Evolutionary conservation across 2,329 filamentous ascomycete genomes (phyloP).

Genomic region (Stemphylium lycopersici): DNA sequence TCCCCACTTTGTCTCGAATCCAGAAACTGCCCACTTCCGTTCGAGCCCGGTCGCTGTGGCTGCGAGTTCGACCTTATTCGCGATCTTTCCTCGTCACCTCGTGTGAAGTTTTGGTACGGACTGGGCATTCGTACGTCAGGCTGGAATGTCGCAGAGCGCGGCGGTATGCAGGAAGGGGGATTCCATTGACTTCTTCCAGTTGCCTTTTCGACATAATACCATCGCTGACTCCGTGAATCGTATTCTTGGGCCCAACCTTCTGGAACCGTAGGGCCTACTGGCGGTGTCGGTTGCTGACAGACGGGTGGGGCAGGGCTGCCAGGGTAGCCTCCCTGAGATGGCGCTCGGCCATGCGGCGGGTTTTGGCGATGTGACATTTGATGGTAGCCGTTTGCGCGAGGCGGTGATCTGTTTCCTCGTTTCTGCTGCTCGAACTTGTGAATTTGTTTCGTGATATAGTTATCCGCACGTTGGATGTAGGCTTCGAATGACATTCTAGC

Average conservation of each 20-base stretch:
- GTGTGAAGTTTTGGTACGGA: constrained; percentile 1
- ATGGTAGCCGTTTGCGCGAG: constrained; percentile 11
- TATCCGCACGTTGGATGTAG: constrained; percentile 23
- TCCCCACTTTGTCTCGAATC: constrained; percentile 1
- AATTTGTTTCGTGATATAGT: constrained; percentile 25
- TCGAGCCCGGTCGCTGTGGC: constrained; percentile 3
- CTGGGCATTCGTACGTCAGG: constrained; percentile 3
- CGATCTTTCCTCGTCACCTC: not conserved
- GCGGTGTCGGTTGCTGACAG: constrained; percentile 24
- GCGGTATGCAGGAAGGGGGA: constrained; percentile 24
- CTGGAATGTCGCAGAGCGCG: constrained; percentile 5
- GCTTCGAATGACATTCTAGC: constrained; percentile 19
- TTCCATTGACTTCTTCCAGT: constrained; percentile 69
- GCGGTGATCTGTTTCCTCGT: constrained; percentile 10
- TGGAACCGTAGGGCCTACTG: constrained; percentile 43
- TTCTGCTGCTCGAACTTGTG: constrained; percentile 27
- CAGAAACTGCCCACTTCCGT: constrained; percentile 1
- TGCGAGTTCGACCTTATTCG: constrained; percentile 10
- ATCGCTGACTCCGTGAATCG: constrained; percentile 64
- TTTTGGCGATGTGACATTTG: constrained; percentile 10
- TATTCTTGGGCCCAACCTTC: constrained; percentile 67
- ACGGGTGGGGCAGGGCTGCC: constrained; percentile 8
- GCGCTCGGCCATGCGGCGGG: not conserved
- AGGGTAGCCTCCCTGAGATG: constrained; percentile 7
- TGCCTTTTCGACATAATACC: constrained; percentile 67